These are phyloP conservation scores for Fragaria nilgerrensis DNA, from an alignment of 306 rosid species.

Conservation along the genomic window DNA sequence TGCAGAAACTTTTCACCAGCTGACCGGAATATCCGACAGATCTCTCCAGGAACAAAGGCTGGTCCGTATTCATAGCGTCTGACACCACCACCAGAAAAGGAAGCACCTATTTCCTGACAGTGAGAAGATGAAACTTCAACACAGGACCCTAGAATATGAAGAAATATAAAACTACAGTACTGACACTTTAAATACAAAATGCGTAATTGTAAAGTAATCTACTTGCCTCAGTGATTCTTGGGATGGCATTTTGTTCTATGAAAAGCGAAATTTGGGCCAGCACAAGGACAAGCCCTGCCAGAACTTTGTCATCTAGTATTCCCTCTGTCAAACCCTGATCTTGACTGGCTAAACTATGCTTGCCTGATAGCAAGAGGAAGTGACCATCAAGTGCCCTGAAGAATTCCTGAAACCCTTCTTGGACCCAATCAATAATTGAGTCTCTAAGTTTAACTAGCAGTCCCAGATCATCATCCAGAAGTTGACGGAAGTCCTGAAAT, in stretches of 20 bases:
- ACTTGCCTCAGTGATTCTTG: conserved; percentile 88
- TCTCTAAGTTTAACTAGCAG: conserved; percentile 58
- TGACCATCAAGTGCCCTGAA: conserved; percentile 69
- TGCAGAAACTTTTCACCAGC: conserved; percentile 81
- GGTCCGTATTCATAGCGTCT: conserved; percentile 78
- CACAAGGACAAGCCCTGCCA: conserved; percentile 77
- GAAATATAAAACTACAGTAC: conserved; percentile 23
- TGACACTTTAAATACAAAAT: conserved; percentile 19
- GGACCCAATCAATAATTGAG: conserved; percentile 70
- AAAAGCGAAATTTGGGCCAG: conserved; percentile 83
- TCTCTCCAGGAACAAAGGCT: conserved; percentile 82
- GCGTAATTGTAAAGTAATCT: conserved; percentile 20
- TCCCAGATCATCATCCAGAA: conserved; percentile 60
- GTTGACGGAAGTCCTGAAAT: conserved; percentile 74
- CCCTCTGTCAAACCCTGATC: conserved; percentile 61
- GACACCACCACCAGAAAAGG: conserved; percentile 80
- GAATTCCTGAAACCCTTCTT: conserved; percentile 91
- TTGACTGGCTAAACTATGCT: conserved; percentile 50
- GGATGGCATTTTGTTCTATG: conserved; percentile 85
- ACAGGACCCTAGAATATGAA: conserved; percentile 24
- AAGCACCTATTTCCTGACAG: conserved; percentile 78
- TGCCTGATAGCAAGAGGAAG: conserved; percentile 63
- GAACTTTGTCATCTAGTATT: conserved; percentile 57
- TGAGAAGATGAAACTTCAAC: conserved; percentile 30
- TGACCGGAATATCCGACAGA: conserved; percentile 72